Evolutionary conservation across 208 protist genomes (phyloP).

Genomic region (Wallacemonas rigidus): DNA sequence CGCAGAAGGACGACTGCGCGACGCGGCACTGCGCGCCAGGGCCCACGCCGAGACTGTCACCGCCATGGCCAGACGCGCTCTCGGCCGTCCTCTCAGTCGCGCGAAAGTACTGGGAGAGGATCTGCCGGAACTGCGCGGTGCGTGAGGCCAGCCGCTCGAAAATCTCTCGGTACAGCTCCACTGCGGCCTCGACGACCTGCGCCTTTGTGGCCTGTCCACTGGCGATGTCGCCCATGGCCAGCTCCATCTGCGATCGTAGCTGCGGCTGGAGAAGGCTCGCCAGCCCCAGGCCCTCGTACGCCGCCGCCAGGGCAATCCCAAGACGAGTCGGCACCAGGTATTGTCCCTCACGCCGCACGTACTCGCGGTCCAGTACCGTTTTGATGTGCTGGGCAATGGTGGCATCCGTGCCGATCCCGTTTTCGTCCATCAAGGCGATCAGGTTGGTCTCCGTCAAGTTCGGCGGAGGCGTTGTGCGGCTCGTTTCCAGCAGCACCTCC

Average conservation of each 20-base stretch:
- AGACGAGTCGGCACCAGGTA: constrained; percentile 92
- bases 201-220: constrained; percentile 72
- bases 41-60: not conserved
- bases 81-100: constrained; percentile 1
- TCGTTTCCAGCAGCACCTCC: constrained; percentile 71
- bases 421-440: constrained; percentile 97
- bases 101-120: constrained; percentile 51
- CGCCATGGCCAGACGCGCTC: not conserved
- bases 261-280: constrained; percentile 88
- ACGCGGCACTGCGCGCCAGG: constrained; percentile 24
- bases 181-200: constrained; percentile 76
- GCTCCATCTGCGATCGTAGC: constrained; percentile 94
- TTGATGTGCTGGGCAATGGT: constrained; percentile 99
- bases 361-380: constrained; percentile 94
- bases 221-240: constrained; percentile 89
- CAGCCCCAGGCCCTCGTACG: constrained; percentile 96
- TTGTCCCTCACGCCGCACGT: constrained; percentile 82
- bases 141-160: constrained; percentile 63
- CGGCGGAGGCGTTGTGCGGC: constrained; percentile 88
- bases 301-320: constrained; percentile 95
- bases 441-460: constrained; percentile 97
- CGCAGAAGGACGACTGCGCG: constrained; percentile 26
- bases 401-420: constrained; percentile 99
- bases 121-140: constrained; percentile 47
- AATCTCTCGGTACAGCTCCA: constrained; percentile 79